A percentile compares a stretch with the other conserved stretches of the same genome.
Conservation (phyloP, 176 grass and related monocot genomes). For the Echinochloa phyllopogon region DNA sequence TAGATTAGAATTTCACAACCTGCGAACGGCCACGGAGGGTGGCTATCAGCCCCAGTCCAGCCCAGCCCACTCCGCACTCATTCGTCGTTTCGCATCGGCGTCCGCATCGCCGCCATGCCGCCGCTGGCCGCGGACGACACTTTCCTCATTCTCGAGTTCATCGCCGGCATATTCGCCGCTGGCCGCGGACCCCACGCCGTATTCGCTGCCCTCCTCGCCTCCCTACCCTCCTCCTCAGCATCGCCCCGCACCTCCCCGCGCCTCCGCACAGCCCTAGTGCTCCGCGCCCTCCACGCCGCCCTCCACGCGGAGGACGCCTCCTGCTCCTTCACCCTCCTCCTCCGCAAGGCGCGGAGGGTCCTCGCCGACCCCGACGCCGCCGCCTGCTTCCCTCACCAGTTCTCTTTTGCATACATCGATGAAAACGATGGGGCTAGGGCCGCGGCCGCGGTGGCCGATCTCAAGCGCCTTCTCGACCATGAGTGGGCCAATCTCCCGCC, state of each 20-base stretch:
- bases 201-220: conserved; percentile 31
- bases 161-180: conserved; percentile 35
- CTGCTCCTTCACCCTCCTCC: neutral
- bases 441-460: conserved; percentile 12
- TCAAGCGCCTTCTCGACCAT: conserved; percentile 41
- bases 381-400: conserved; percentile 36
- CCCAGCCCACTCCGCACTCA: neutral
- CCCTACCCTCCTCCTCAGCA: conserved; percentile 9
- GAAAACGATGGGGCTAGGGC: neutral
- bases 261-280: too few relatives aligned
- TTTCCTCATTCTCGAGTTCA: conserved; percentile 43
- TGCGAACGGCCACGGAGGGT: too few relatives aligned
- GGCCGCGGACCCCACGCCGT: conserved; percentile 19
- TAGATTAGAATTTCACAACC: too few relatives aligned
- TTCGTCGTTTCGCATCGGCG: neutral
- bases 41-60: neutral
- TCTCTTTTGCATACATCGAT: neutral
- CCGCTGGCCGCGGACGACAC: conserved; percentile 20
- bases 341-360: conserved; percentile 25
- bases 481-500: conserved; percentile 46
- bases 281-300: conserved; percentile 10
- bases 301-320: neutral
- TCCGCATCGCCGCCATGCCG: neutral
- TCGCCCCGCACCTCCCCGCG: conserved; percentile 21
- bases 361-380: conserved; percentile 23